These are phyloP conservation scores for Ajuga reptans DNA, from an alignment of 305 asterid species.

Conservation along the genomic window DNA sequence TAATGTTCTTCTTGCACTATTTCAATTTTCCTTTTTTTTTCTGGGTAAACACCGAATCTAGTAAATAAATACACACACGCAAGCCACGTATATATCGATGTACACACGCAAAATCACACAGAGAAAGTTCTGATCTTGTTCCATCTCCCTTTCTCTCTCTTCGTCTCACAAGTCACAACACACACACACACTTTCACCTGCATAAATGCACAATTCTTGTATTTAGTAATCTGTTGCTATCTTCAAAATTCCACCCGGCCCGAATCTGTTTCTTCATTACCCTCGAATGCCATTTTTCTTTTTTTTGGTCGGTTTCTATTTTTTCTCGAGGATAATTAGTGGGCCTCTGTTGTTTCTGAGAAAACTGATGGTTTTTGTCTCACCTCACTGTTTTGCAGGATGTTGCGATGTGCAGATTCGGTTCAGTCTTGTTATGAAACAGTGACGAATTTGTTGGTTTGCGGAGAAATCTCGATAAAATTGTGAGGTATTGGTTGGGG, in stretches of 20 bases:
- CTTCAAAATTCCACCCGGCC: conserved; percentile 11
- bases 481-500: conserved; percentile 15
- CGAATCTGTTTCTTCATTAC: conserved; percentile 13
- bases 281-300: neutral
- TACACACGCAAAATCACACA: conserved; percentile 35
- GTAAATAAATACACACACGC: conserved; percentile 17
- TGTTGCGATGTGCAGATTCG: conserved; percentile 18
- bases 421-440: conserved; percentile 7
- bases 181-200: neutral
- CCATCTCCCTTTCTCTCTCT: neutral
- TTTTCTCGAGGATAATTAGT: conserved; percentile 15
- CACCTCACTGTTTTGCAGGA: conserved; percentile 20
- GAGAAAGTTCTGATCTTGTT: conserved; percentile 43
- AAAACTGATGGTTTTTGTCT: conserved; percentile 19
- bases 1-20: neutral
- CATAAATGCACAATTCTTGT: neutral
- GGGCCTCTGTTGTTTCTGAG: conserved; percentile 21
- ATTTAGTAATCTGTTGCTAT: too few relatives aligned
- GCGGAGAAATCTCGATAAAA: conserved; percentile 16
- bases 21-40: neutral
- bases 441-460: conserved; percentile 18
- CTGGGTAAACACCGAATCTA: conserved; percentile 20
- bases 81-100: conserved; percentile 33
- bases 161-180: neutral
- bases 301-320: conserved; percentile 21